phyloP scores from a whole-genome alignment of 106 monocot species.

The Dioscorea dumetorum region DNA sequence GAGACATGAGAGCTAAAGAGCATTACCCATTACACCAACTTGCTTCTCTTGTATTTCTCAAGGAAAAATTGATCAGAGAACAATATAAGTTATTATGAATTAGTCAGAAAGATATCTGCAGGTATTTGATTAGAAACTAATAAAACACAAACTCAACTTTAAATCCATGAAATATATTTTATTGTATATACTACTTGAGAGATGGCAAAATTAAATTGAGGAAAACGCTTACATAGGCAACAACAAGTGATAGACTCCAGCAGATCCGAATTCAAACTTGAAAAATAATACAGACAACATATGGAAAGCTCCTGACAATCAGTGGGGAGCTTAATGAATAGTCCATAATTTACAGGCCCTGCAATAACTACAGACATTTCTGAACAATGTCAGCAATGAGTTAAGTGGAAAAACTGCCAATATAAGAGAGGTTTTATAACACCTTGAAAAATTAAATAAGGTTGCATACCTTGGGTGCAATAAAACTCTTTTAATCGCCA shows the following conservation, averaged over 20 bases:
- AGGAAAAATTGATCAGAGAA: too few relatives aligned
- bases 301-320: slow-evolving; percentile 82
- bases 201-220: not conserved
- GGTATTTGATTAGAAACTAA: not conserved
- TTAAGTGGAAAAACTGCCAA: not conserved
- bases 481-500: slow-evolving; percentile 43
- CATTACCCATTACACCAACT: too few relatives aligned
- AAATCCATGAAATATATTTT: not conserved
- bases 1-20: too few relatives aligned
- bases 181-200: not conserved
- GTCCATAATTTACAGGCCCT: slow-evolving; percentile 40
- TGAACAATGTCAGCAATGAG: not conserved
- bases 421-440: not conserved
- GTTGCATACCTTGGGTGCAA: slow-evolving; percentile 28
- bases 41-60: too few relatives aligned
- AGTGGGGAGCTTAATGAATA: slow-evolving; percentile 57
- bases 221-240: slow-evolving; percentile 58
- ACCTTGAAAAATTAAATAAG: not conserved
- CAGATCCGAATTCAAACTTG: slow-evolving; percentile 42
- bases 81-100: not conserved
- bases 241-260: slow-evolving; percentile 52
- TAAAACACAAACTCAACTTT: not conserved
- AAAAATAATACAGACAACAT: slow-evolving; percentile 64
- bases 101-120: not conserved
- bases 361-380: slow-evolving; percentile 17